These are phyloP conservation scores for Colletotrichum chrysophilum DNA, from an alignment of 2,329 filamentous ascomycete genomes.

Conservation along the genomic window DNA sequence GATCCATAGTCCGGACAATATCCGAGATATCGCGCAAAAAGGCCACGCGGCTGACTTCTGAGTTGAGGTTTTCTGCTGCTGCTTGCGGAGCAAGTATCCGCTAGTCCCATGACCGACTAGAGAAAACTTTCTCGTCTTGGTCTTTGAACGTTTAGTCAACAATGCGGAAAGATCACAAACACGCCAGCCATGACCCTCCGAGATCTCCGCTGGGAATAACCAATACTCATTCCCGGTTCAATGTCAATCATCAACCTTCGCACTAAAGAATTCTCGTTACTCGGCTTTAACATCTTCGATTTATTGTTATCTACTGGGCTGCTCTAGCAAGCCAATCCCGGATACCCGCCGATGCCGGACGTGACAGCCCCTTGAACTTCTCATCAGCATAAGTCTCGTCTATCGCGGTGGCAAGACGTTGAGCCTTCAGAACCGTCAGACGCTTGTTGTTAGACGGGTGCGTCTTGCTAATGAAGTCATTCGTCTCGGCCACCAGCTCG, in stretches of 20 bases:
- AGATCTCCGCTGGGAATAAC: background rate
- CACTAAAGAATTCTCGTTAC: background rate
- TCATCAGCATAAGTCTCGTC: constrained; percentile 31
- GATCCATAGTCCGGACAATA: background rate
- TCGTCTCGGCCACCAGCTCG: constrained; percentile 24
- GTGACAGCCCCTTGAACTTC: constrained; percentile 29
- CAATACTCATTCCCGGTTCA: background rate
- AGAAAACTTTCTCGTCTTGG: background rate
- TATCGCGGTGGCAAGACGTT: constrained; percentile 26
- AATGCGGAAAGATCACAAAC: background rate
- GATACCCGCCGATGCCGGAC: constrained; percentile 23
- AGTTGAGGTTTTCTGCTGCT: background rate
- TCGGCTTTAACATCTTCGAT: background rate
- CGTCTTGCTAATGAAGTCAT: constrained; percentile 23
- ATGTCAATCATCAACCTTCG: background rate
- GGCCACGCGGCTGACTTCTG: background rate
- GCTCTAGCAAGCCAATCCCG: constrained; percentile 32
- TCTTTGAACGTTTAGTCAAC: background rate
- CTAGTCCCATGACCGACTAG: accelerated
- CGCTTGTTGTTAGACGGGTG: constrained; percentile 14
- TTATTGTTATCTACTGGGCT: background rate
- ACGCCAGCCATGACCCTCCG: background rate
- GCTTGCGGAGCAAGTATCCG: background rate
- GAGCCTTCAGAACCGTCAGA: constrained; percentile 26
- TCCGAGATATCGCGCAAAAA: background rate